Conservation (phyloP, 139 green algal species). For the Pedinophyceae sp. region DNA sequence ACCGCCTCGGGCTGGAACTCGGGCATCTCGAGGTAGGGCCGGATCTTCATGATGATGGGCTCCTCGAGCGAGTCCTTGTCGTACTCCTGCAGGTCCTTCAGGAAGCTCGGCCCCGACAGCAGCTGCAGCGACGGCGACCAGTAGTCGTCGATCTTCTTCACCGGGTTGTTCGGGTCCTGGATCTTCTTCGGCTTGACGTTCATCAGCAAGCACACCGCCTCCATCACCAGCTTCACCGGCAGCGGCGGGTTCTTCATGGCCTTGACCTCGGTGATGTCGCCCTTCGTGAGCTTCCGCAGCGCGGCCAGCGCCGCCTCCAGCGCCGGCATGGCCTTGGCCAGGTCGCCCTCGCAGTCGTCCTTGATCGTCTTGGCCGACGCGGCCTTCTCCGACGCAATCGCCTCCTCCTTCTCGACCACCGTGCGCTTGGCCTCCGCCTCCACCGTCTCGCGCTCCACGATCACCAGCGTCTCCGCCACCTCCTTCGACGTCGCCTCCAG, state of each 20-base stretch:
- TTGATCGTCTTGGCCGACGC: constrained; percentile 58
- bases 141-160: constrained; percentile 32
- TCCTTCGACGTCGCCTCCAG: constrained; percentile 43
- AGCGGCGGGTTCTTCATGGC: constrained; percentile 62
- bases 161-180: constrained; percentile 18
- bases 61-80: constrained; percentile 66
- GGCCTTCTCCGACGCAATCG: constrained; percentile 36
- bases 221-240: constrained; percentile 32
- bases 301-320: constrained; percentile 44
- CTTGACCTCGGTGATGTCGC: constrained; percentile 68
- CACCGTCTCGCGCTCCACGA: constrained; percentile 32
- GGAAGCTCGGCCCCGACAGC: constrained; percentile 53
- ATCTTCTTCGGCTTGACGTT: constrained; percentile 22
- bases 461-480: constrained; percentile 49
- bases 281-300: constrained; percentile 60
- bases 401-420: constrained; percentile 57
- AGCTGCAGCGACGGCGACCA: constrained; percentile 26
- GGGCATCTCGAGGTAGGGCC: constrained; percentile 31
- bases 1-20: constrained; percentile 46
- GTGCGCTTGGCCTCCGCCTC: constrained; percentile 28
- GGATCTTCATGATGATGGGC: constrained; percentile 29
- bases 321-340: constrained; percentile 47
- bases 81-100: constrained; percentile 35
- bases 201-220: constrained; percentile 31
- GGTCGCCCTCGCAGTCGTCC: constrained; percentile 51